Evolutionary conservation across 345 rosid genomes (phyloP).

Genomic region (Iberis pinnata): DNA sequence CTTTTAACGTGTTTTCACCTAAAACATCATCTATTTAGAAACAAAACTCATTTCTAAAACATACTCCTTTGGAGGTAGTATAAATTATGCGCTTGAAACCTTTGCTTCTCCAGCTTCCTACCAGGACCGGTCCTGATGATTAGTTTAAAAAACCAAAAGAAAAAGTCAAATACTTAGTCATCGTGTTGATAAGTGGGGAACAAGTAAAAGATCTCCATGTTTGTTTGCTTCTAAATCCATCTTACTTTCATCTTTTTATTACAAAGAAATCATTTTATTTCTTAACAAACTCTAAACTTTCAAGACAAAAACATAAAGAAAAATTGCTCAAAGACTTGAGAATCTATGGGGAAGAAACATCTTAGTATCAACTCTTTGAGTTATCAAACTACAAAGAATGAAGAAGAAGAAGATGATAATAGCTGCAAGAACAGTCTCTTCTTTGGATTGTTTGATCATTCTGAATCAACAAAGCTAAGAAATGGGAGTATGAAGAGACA

Average conservation of each 20-base stretch:
- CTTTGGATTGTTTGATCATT: slow-evolving; percentile 29
- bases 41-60: no score
- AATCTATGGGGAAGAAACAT: slow-evolving; percentile 23
- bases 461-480: slow-evolving; percentile 21
- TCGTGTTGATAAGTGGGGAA: slow-evolving; percentile 31
- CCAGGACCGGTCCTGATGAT: no score
- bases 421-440: slow-evolving; percentile 22
- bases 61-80: no score
- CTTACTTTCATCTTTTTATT: slow-evolving; percentile 13
- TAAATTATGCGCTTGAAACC: no score
- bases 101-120: no score
- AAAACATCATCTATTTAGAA: no score
- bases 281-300: slow-evolving; percentile 11
- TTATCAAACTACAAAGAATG: neutral
- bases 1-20: no score
- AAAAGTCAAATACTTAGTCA: slow-evolving; percentile 15
- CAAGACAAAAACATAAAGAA: neutral
- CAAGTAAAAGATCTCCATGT: slow-evolving; percentile 14
- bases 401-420: slow-evolving; percentile 14
- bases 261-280: neutral
- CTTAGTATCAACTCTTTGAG: slow-evolving; percentile 15
- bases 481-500: slow-evolving; percentile 34
- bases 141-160: neutral
- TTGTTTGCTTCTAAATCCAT: slow-evolving; percentile 17
- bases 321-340: neutral